phyloP scores from a whole-genome alignment of 306 rosid genomes.

The Vachellia pachyceras region DNA sequence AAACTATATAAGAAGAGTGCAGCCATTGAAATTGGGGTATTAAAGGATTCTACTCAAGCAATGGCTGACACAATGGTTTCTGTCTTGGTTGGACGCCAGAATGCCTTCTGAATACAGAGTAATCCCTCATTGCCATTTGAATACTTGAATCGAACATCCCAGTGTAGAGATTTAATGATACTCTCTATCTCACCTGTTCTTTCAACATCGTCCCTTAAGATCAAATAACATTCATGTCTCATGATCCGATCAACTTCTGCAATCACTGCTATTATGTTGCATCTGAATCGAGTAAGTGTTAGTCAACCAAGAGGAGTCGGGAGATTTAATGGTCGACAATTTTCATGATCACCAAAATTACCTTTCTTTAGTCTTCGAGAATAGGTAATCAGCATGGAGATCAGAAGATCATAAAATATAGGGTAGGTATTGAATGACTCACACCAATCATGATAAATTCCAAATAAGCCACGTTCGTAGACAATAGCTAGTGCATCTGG shows the following conservation, averaged over 20 bases:
- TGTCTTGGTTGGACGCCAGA: constrained; percentile 74
- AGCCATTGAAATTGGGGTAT: not conserved
- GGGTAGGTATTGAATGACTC: constrained; percentile 82
- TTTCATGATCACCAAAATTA: constrained; percentile 28
- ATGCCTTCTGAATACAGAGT: constrained; percentile 69
- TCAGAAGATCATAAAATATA: constrained; percentile 77
- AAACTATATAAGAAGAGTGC: constrained; percentile 7
- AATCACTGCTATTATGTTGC: constrained; percentile 64
- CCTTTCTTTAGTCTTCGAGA: constrained; percentile 64
- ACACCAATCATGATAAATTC: too few species aligned
- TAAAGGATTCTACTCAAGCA: constrained; percentile 42
- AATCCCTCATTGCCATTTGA: too few species aligned
- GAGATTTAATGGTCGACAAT: constrained; percentile 5
- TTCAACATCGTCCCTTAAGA: constrained; percentile 64
- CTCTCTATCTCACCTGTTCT: constrained; percentile 62
- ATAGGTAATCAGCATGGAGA: constrained; percentile 75
- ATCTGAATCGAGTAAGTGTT: constrained; percentile 54
- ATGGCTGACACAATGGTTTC: constrained; percentile 63
- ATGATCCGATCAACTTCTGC: constrained; percentile 85
- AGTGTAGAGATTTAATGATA: constrained; percentile 63
- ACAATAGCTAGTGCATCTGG: constrained; percentile 73
- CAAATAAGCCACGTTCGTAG: constrained; percentile 79
- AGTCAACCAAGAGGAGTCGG: constrained; percentile 24
- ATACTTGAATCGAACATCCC: constrained; percentile 60
- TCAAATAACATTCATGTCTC: constrained; percentile 78